Evolutionary conservation across 208 protist genomes (phyloP).

Genomic region (Trypanosoma platydactyli): DNA sequence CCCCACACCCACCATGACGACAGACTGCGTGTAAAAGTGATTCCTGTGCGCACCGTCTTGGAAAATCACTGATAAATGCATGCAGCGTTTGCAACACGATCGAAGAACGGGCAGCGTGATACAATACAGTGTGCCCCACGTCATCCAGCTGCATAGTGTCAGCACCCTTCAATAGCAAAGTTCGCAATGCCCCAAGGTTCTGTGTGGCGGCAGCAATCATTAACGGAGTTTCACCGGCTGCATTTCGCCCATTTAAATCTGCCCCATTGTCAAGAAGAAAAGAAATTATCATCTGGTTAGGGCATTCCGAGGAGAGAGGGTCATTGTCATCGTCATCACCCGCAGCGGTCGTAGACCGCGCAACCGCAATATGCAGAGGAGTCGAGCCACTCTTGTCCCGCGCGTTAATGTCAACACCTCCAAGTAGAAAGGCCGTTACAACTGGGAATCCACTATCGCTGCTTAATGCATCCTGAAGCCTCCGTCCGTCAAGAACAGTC

Average conservation of each 20-base stretch:
- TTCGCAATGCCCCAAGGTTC: slow-evolving; percentile 42
- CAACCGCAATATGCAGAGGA: slow-evolving; percentile 64
- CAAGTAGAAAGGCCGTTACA: slow-evolving; percentile 55
- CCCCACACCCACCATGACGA: slow-evolving; percentile 29
- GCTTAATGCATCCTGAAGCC: slow-evolving; percentile 55
- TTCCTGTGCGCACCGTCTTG: slow-evolving; percentile 27
- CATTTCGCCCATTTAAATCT: slow-evolving; percentile 50
- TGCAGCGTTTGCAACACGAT: slow-evolving; percentile 54
- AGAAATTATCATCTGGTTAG: slow-evolving; percentile 52
- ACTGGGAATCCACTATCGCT: slow-evolving; percentile 32
- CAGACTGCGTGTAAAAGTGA: slow-evolving; percentile 62
- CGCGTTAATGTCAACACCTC: slow-evolving; percentile 49
- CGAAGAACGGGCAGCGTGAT: slow-evolving; percentile 59
- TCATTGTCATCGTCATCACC: slow-evolving; percentile 16
- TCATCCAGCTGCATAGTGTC: slow-evolving; percentile 39
- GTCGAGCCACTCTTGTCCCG: slow-evolving; percentile 51
- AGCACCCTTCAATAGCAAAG: slow-evolving; percentile 63
- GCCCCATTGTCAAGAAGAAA: slow-evolving; percentile 82
- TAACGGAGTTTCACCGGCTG: slow-evolving; percentile 65
- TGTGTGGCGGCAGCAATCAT: slow-evolving; percentile 66
- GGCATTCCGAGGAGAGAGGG: slow-evolving; percentile 29
- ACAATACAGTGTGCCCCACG: slow-evolving; percentile 41
- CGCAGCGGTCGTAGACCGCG: slow-evolving; percentile 4
- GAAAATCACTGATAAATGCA: slow-evolving; percentile 41
- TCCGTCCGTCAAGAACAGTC: slow-evolving; percentile 37